phyloP scores from a whole-genome alignment of 1,284 basidiomycete species.

The Cystobasidium pallidum region DNA sequence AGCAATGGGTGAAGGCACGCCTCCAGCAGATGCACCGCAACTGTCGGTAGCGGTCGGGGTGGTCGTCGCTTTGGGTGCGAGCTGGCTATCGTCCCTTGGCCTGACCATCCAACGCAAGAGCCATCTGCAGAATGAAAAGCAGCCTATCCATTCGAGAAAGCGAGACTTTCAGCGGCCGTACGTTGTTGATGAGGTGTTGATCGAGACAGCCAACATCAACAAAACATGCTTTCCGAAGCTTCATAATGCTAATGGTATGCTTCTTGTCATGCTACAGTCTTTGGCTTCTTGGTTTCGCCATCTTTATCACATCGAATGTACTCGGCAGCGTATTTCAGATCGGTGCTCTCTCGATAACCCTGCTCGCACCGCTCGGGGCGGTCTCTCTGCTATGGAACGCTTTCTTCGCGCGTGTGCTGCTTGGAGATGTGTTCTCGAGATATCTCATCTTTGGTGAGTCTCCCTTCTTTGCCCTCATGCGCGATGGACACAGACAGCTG shows the following conservation, averaged over 20 bases:
- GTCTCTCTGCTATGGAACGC: slow-evolving; percentile 93
- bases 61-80: slow-evolving; percentile 77
- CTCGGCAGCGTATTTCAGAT: slow-evolving; percentile 94
- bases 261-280: slow-evolving; percentile 60
- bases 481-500: neutral
- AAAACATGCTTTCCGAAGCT: neutral
- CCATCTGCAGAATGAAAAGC: slow-evolving; percentile 79
- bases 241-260: slow-evolving; percentile 16
- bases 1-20: neutral
- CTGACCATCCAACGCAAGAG: slow-evolving; percentile 94
- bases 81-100: slow-evolving; percentile 84
- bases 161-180: slow-evolving; percentile 78
- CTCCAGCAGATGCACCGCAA: neutral
- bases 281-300: slow-evolving; percentile 78
- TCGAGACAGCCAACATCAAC: neutral
- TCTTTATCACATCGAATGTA: slow-evolving; percentile 71
- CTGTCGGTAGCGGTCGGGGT: slow-evolving; percentile 54
- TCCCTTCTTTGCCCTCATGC: neutral
- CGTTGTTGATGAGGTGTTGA: slow-evolving; percentile 51
- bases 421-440: slow-evolving; percentile 82
- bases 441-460: slow-evolving; percentile 72
- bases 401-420: slow-evolving; percentile 80
- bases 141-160: slow-evolving; percentile 67
- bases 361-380: slow-evolving; percentile 88
- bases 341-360: slow-evolving; percentile 87